phyloP scores from a whole-genome alignment of 1,139 yeast genomes.

The Spencermartinsiella ligniputridi region DNA sequence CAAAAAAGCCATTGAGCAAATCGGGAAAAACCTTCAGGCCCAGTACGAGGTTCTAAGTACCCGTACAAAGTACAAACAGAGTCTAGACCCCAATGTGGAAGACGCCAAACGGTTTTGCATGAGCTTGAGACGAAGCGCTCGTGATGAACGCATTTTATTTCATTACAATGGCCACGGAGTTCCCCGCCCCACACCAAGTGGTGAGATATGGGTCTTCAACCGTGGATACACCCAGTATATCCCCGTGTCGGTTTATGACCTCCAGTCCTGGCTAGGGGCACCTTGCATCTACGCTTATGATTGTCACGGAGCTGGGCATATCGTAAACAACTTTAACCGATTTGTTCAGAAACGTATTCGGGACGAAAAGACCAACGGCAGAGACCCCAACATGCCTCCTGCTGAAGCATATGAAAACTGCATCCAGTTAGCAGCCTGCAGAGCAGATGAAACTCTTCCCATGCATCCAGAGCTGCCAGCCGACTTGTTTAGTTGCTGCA shows the following conservation, averaged over 20 bases:
- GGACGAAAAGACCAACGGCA: constrained; percentile 50
- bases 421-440: constrained; percentile 91
- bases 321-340: constrained; percentile 81
- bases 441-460: constrained; percentile 78
- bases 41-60: constrained; percentile 88
- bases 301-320: constrained; percentile 92
- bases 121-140: constrained; percentile 81
- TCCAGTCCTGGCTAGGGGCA: constrained; percentile 97
- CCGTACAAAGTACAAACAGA: constrained; percentile 84
- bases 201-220: constrained; percentile 99
- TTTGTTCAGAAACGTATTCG: constrained; percentile 88
- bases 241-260: constrained; percentile 87
- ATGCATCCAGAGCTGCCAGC: constrained; percentile 96
- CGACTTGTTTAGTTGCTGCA: constrained; percentile 89
- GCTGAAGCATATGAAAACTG: constrained; percentile 77
- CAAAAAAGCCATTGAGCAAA: constrained; percentile 85
- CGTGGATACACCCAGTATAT: constrained; percentile 96
- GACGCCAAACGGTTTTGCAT: constrained; percentile 91
- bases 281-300: constrained; percentile 95
- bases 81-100: constrained; percentile 92
- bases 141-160: constrained; percentile 78
- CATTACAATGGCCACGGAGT: constrained; percentile 99
- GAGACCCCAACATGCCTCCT: constrained; percentile 38
- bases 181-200: constrained; percentile 93
- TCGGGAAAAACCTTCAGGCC: constrained; percentile 80